phyloP scores from a whole-genome alignment of 169 alveolate genomes.

The Cryptosporidium xiaoi region DNA sequence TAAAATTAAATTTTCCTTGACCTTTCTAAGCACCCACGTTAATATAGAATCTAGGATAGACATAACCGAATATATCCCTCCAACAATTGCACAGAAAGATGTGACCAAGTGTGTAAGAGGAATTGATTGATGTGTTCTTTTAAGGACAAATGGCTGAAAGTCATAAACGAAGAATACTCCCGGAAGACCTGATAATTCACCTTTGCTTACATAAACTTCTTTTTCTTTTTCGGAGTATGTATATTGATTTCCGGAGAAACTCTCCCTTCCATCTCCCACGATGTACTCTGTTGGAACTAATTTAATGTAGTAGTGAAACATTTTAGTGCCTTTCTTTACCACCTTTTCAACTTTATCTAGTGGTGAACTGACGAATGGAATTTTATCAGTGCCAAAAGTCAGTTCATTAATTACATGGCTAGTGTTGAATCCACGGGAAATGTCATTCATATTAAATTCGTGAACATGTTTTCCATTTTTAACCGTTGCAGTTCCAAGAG shows the following conservation, averaged over 20 bases:
- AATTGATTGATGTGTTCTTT: conserved; percentile 23
- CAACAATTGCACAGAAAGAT: conserved; percentile 68
- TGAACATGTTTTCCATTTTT: conserved; percentile 75
- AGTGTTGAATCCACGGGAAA: conserved; percentile 73
- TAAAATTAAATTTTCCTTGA: too few relatives aligned
- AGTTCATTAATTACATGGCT: conserved; percentile 66
- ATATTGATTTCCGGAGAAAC: conserved; percentile 56
- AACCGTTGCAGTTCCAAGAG: conserved; percentile 68
- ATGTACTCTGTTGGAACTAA: conserved; percentile 62
- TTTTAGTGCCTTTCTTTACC: conserved; percentile 56
- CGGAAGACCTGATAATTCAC: conserved; percentile 74
- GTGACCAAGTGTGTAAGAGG: conserved; percentile 61
- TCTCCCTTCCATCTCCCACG: not conserved
- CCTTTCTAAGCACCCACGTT: conserved; percentile 5
- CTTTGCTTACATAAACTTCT: conserved; percentile 60
- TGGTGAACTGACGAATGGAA: conserved; percentile 49
- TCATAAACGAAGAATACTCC: conserved; percentile 75
- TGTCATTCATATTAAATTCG: conserved; percentile 74
- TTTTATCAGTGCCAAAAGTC: conserved; percentile 59
- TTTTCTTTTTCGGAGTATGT: conserved; percentile 57
- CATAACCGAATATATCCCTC: conserved; percentile 72
- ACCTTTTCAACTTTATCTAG: conserved; percentile 44
- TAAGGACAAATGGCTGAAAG: conserved; percentile 58
- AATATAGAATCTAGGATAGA: conserved; percentile 56
- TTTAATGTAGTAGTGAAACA: conserved; percentile 73